phyloP scores from a whole-genome alignment of 2,329 filamentous ascomycete genomes.

The Sclerotinia spermophila region DNA sequence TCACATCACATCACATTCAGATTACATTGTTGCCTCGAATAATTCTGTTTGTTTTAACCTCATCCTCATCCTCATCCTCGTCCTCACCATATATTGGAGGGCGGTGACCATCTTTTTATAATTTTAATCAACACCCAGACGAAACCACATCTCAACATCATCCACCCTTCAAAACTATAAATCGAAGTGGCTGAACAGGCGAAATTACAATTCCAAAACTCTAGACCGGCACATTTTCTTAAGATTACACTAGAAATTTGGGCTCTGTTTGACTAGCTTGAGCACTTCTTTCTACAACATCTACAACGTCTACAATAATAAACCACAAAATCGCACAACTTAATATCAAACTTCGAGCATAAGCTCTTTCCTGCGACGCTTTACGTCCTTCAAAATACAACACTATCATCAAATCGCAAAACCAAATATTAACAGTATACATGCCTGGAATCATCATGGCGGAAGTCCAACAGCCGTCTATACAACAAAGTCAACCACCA shows the following conservation, averaged over 20 bases:
- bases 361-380: background rate
- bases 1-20: background rate
- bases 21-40: background rate
- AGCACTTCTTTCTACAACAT: background rate
- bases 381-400: background rate
- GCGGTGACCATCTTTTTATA: conserved; percentile 6
- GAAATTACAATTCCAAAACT: background rate
- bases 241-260: background rate
- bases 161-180: background rate
- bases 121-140: background rate
- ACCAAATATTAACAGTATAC: background rate
- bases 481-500: conserved; percentile 28
- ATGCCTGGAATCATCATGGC: conserved; percentile 27
- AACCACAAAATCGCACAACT: background rate
- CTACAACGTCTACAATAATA: background rate
- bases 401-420: background rate
- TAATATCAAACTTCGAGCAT: background rate
- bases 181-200: conserved; percentile 15
- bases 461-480: conserved; percentile 24
- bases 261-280: background rate
- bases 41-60: conserved; percentile 1
- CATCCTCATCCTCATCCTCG: background rate
- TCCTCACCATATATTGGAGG: background rate
- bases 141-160: background rate
- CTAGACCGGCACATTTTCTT: background rate